These are phyloP conservation scores for Irpex lacteus DNA, from an alignment of 1,284 basidiomycete genomes.

Conservation along the genomic window DNA sequence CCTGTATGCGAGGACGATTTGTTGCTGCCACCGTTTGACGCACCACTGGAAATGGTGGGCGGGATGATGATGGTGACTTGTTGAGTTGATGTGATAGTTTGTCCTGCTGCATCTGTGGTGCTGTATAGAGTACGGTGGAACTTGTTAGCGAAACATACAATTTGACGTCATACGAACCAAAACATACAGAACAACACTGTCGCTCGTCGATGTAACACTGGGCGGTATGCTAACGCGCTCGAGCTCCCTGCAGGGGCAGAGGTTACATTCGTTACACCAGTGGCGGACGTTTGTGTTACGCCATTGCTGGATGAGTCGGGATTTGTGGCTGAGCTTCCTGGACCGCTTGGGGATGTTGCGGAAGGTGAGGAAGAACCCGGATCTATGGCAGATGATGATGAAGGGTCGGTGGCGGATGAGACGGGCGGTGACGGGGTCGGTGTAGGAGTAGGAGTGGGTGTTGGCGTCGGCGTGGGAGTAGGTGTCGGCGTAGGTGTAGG, in stretches of 20 bases:
- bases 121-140: constrained; percentile 11
- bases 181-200: constrained; percentile 19
- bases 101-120: constrained; percentile 22
- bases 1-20: constrained; percentile 27
- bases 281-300: background rate
- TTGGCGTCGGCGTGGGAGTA: constrained; percentile 72
- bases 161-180: background rate
- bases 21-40: background rate
- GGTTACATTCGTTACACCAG: background rate
- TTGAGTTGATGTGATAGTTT: constrained; percentile 22
- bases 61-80: constrained; percentile 13
- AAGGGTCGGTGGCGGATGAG: constrained; percentile 3
- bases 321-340: background rate
- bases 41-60: constrained; percentile 6
- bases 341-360: background rate
- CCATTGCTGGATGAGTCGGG: constrained; percentile 1
- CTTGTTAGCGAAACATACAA: background rate
- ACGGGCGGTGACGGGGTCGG: constrained; percentile 53
- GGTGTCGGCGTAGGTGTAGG: constrained; percentile 62
- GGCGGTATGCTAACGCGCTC: background rate
- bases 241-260: background rate
- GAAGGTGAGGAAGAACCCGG: background rate
- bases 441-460: constrained; percentile 69
- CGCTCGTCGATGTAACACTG: constrained; percentile 12
- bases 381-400: background rate